Evolutionary conservation across 352 stramenopile species (phyloP).

Genomic region (Globisporangium paroecandrum): DNA sequence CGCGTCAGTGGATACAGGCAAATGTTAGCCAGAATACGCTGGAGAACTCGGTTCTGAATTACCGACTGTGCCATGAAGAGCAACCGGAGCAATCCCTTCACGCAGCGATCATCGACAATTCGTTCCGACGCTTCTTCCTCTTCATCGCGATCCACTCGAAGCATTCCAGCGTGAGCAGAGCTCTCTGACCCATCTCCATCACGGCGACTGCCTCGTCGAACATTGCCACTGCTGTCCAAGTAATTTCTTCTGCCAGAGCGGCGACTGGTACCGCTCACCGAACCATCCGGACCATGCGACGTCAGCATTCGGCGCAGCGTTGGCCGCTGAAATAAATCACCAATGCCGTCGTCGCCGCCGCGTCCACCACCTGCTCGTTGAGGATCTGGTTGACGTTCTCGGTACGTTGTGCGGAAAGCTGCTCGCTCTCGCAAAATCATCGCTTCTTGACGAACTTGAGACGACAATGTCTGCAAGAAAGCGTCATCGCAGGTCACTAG

Average conservation of each 20-base stretch:
- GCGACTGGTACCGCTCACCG: slow-evolving; percentile 29
- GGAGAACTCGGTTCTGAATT: slow-evolving; percentile 79
- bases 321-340: slow-evolving; percentile 66
- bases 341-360: slow-evolving; percentile 48
- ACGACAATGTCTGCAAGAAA: slow-evolving; percentile 93
- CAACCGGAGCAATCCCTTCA: slow-evolving; percentile 64
- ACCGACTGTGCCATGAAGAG: slow-evolving; percentile 82
- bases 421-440: slow-evolving; percentile 94
- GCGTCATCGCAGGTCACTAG: slow-evolving; percentile 94
- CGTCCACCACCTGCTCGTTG: slow-evolving; percentile 20
- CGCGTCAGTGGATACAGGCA: slow-evolving; percentile 78
- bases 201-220: slow-evolving; percentile 33
- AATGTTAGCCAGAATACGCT: slow-evolving; percentile 74
- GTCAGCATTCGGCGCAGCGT: slow-evolving; percentile 80
- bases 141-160: slow-evolving; percentile 74
- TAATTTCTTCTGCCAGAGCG: slow-evolving; percentile 37
- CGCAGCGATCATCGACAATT: slow-evolving; percentile 62
- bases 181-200: slow-evolving; percentile 31
- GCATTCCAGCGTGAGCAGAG: slow-evolving; percentile 42
- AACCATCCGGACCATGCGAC: slow-evolving; percentile 56
- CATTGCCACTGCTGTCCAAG: slow-evolving; percentile 33
- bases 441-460: slow-evolving; percentile 93
- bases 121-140: slow-evolving; percentile 55
- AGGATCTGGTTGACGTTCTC: slow-evolving; percentile 41
- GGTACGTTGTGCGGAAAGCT: slow-evolving; percentile 69